Evolutionary conservation across 2,329 filamentous ascomycete genomes (phyloP).

Genomic region (Parascedosporium putredinis): DNA sequence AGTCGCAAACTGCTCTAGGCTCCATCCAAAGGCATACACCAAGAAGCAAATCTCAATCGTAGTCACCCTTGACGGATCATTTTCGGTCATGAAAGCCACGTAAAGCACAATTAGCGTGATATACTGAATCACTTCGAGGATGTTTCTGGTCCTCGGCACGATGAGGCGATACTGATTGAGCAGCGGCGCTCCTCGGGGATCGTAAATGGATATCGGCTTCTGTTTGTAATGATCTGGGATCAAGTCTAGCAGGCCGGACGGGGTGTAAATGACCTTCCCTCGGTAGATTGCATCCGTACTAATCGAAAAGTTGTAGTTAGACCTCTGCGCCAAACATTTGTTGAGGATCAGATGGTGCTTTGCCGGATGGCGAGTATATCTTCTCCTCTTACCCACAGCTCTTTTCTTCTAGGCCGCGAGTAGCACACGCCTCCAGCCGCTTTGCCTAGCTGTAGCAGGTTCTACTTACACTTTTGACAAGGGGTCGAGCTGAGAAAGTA

Average conservation of each 20-base stretch:
- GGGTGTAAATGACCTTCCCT: slow-evolving; percentile 72
- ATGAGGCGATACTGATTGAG: slow-evolving; percentile 80
- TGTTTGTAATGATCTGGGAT: slow-evolving; percentile 80
- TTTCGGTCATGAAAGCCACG: slow-evolving; percentile 59
- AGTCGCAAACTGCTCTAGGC: slow-evolving; percentile 65
- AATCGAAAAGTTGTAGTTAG: neutral
- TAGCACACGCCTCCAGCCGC: too few species aligned
- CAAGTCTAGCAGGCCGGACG: slow-evolving; percentile 71
- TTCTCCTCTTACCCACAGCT: too few species aligned
- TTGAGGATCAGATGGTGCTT: slow-evolving; percentile 25
- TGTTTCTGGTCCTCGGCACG: slow-evolving; percentile 67
- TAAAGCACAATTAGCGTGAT: slow-evolving; percentile 59
- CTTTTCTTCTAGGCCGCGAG: too few species aligned
- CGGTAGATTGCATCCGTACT: slow-evolving; percentile 70
- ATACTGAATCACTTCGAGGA: slow-evolving; percentile 68
- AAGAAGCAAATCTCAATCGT: slow-evolving; percentile 53
- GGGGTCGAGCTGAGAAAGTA: slow-evolving; percentile 66
- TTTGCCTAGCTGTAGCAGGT: slow-evolving; percentile 10
- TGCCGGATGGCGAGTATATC: too few species aligned
- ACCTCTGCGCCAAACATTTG: too few species aligned
- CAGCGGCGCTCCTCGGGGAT: slow-evolving; percentile 62
- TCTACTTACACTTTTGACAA: slow-evolving; percentile 55
- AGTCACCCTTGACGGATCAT: slow-evolving; percentile 47
- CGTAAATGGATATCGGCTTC: slow-evolving; percentile 71
- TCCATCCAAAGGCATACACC: slow-evolving; percentile 69